Evolutionary conservation across 2,329 filamentous ascomycete species (phyloP).

Genomic region (Cryphonectria radicalis): DNA sequence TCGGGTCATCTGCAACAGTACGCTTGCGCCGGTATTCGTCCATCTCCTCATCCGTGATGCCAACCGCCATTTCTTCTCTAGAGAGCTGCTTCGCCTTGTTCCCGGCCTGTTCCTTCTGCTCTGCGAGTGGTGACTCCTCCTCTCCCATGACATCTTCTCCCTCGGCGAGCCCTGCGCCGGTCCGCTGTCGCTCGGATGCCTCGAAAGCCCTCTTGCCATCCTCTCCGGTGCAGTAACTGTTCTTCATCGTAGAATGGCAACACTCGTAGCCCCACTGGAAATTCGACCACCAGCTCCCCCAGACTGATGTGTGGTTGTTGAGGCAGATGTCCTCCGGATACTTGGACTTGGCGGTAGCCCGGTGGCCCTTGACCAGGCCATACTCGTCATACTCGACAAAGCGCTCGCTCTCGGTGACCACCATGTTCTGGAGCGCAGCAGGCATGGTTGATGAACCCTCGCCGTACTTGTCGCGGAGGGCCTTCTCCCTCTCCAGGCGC

Average conservation of each 20-base stretch:
- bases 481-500: slow-evolving; percentile 68
- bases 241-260: slow-evolving; percentile 91
- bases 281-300: slow-evolving; percentile 96
- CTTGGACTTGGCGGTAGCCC: slow-evolving; percentile 80
- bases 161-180: slow-evolving; percentile 48
- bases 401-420: slow-evolving; percentile 78
- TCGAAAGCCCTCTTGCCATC: slow-evolving; percentile 82
- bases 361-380: slow-evolving; percentile 86
- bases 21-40: slow-evolving; percentile 82
- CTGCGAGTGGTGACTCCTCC: slow-evolving; percentile 40
- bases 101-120: slow-evolving; percentile 35
- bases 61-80: slow-evolving; percentile 76
- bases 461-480: slow-evolving; percentile 82
- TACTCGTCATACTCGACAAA: slow-evolving; percentile 95
- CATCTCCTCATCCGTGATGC: slow-evolving; percentile 81
- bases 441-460: slow-evolving; percentile 61
- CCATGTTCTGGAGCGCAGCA: slow-evolving; percentile 66
- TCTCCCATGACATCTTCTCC: slow-evolving; percentile 35
- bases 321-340: slow-evolving; percentile 85
- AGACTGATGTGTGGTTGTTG: slow-evolving; percentile 91
- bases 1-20: slow-evolving; percentile 78
- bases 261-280: slow-evolving; percentile 97
- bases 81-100: slow-evolving; percentile 58
- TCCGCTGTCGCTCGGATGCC: slow-evolving; percentile 68
- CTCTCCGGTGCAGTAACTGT: slow-evolving; percentile 96